Evolutionary conservation across 768 basidiomycete genomes (phyloP).

Genomic region (Mycena albidolilacea): DNA sequence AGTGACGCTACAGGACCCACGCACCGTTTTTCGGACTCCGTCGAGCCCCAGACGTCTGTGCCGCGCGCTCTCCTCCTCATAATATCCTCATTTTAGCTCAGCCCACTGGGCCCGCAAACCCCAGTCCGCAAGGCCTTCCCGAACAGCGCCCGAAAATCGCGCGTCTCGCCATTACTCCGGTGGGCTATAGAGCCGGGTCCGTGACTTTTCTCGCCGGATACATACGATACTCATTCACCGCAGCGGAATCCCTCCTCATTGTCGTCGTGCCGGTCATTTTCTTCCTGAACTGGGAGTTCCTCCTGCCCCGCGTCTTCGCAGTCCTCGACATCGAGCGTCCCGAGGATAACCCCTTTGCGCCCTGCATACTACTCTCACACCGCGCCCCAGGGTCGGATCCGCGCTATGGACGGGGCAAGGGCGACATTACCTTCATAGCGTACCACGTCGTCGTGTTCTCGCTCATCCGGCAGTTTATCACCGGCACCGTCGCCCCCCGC

Average conservation of each 20-base stretch:
- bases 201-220: neutral
- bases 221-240: conserved; percentile 53
- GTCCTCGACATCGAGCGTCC: conserved; percentile 52
- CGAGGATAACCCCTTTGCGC: conserved; percentile 76
- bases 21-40: conserved; percentile 21
- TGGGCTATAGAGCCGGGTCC: conserved; percentile 30
- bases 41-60: conserved; percentile 29
- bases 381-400: conserved; percentile 67
- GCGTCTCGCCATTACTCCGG: conserved; percentile 14
- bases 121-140: conserved; percentile 16
- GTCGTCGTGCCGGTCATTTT: conserved; percentile 71
- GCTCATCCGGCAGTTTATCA: conserved; percentile 83
- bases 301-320: conserved; percentile 50
- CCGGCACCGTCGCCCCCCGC: conserved; percentile 67
- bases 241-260: conserved; percentile 66
- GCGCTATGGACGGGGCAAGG: conserved; percentile 77
- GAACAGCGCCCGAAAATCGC: neutral
- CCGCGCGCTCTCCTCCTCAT: neutral
- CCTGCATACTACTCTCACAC: conserved; percentile 80
- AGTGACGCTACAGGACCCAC: conserved; percentile 19
- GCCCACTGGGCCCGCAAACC: conserved; percentile 23
- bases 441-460: conserved; percentile 92
- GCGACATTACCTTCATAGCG: conserved; percentile 85
- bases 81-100: conserved; percentile 7
- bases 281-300: conserved; percentile 75